These are phyloP conservation scores for Vanilla planifolia DNA, from an alignment of 106 monocot species.

Conservation along the genomic window DNA sequence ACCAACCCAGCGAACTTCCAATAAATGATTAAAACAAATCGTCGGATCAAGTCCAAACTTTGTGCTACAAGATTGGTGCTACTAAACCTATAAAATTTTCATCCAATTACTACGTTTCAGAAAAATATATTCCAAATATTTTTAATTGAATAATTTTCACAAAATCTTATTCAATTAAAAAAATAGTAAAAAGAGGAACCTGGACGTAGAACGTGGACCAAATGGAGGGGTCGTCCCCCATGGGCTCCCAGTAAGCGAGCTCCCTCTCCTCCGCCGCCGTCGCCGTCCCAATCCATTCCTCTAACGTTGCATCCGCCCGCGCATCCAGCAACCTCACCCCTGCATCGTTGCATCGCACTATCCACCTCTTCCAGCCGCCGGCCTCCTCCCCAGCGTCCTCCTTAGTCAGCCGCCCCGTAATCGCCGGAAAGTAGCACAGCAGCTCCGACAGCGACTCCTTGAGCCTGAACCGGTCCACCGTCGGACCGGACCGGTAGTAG, in stretches of 20 bases:
- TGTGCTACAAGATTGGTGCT: too few relatives aligned
- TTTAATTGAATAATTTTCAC: too few relatives aligned
- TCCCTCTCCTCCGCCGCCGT: conserved; percentile 49
- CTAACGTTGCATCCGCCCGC: conserved; percentile 23
- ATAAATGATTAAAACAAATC: too few relatives aligned
- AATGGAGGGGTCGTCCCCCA: conserved; percentile 35
- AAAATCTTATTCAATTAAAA: too few relatives aligned
- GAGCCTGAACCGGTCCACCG: conserved; percentile 21
- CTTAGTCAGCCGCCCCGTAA: conserved; percentile 49
- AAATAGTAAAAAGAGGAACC: conserved; percentile 18
- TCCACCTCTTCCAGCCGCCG: conserved; percentile 37
- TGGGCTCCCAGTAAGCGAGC: conserved; percentile 55
- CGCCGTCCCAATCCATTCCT: conserved; percentile 59
- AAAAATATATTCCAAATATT: too few relatives aligned
- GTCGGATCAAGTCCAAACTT: too few relatives aligned
- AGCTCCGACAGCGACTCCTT: conserved; percentile 75
- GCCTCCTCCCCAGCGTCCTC: conserved; percentile 16
- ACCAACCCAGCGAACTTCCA: too few relatives aligned
- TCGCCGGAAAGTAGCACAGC: conserved; percentile 65
- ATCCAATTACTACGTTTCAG: too few relatives aligned
- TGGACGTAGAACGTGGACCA: conserved; percentile 87
- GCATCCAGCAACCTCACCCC: conserved; percentile 71
- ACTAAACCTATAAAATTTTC: too few relatives aligned
- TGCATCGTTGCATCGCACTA: conserved; percentile 78
- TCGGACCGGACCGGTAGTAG: conserved; percentile 46